phyloP scores from a whole-genome alignment of 2,329 filamentous ascomycete species.

The Biscogniauxia marginata region DNA sequence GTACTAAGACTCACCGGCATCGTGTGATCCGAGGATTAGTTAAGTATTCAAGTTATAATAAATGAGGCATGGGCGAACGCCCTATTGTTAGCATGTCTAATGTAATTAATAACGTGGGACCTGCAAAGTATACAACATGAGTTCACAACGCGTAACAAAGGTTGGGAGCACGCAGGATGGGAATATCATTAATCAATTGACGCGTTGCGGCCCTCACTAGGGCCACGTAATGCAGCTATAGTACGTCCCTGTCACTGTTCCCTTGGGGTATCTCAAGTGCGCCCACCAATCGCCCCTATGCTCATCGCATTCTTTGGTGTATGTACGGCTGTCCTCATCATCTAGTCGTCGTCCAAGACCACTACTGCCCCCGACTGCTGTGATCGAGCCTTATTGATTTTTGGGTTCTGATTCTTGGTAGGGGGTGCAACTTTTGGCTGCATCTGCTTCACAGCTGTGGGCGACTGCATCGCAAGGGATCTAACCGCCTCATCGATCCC shows the following conservation, averaged over 20 bases:
- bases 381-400: conserved; percentile 19
- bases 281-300: background rate
- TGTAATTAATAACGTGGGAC: no score
- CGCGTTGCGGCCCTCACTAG: background rate
- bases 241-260: background rate
- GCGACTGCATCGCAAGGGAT: conserved; percentile 31
- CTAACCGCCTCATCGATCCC: conserved; percentile 48
- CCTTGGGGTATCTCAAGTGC: background rate
- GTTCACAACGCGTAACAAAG: no score
- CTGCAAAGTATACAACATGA: no score
- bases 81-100: no score
- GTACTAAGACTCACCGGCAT: no score
- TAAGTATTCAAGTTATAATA: no score
- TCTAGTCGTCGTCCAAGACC: background rate
- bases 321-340: background rate
- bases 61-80: no score
- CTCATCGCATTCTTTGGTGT: background rate
- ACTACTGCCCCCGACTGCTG: conserved; percentile 11
- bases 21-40: no score
- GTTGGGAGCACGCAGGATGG: no score
- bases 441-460: conserved; percentile 24
- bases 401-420: conserved; percentile 15
- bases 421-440: conserved; percentile 17
- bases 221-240: background rate
- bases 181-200: background rate